Conservation (phyloP, 352 stramenopile genomes). For the Pythium brachiatum region DNA sequence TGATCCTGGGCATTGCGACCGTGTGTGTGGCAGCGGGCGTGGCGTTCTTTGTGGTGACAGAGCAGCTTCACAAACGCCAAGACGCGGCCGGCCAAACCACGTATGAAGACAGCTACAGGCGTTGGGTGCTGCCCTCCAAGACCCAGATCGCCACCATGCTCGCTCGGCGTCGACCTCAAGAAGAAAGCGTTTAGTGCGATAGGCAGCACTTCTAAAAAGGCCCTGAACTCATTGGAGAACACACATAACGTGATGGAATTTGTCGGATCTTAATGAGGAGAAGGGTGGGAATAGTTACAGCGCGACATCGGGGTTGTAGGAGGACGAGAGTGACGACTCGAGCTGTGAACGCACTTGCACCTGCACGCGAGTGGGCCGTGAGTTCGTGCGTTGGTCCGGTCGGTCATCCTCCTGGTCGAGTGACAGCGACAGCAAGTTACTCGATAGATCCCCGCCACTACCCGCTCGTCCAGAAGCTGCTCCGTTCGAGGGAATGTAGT, state of each 20-base stretch:
- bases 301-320: constrained; percentile 35
- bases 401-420: constrained; percentile 32
- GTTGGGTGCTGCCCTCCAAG: constrained; percentile 66
- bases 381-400: constrained; percentile 14
- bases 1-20: constrained; percentile 42
- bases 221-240: neutral
- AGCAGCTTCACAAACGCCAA: constrained; percentile 43
- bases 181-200: constrained; percentile 23
- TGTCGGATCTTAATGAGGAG: neutral
- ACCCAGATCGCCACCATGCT: constrained; percentile 49
- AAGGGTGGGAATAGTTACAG: constrained; percentile 24
- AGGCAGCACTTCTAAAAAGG: too few species aligned
- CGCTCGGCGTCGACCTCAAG: constrained; percentile 15
- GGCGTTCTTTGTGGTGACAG: constrained; percentile 40
- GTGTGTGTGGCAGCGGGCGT: constrained; percentile 37
- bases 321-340: neutral
- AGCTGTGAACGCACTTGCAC: constrained; percentile 23
- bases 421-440: constrained; percentile 53
- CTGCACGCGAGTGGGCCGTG: constrained; percentile 18
- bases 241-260: neutral
- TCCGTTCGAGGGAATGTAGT: constrained; percentile 63
- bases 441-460: constrained; percentile 36
- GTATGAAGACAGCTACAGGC: constrained; percentile 59
- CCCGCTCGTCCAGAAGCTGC: neutral
- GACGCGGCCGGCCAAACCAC: constrained; percentile 34